Evolutionary conservation across 441 rosid genomes (phyloP).

Genomic region (Brassica balearica): DNA sequence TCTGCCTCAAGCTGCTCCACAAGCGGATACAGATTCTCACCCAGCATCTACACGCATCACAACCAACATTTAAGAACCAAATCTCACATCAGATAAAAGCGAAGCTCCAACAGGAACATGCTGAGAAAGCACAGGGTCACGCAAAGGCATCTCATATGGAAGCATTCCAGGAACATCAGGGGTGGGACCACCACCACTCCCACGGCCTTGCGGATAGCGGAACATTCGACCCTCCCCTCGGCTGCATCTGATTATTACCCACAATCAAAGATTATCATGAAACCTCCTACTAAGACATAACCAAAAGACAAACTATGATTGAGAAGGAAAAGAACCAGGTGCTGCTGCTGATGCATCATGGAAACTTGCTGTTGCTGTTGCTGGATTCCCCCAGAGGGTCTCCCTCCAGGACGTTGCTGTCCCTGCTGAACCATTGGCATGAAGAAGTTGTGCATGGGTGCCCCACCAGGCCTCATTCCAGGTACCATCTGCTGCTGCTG

Average conservation of each 20-base stretch:
- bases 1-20: slow-evolving; percentile 88
- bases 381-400: slow-evolving; percentile 50
- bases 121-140: slow-evolving; percentile 56
- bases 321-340: slow-evolving; percentile 48
- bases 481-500: slow-evolving; percentile 77
- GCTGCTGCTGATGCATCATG: slow-evolving; percentile 52
- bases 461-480: slow-evolving; percentile 78
- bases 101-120: slow-evolving; percentile 72
- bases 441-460: slow-evolving; percentile 74
- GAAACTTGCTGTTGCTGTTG: slow-evolving; percentile 66
- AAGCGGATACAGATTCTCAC: slow-evolving; percentile 88
- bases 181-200: slow-evolving; percentile 36
- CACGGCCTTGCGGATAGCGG: slow-evolving; percentile 68
- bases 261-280: slow-evolving; percentile 13
- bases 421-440: slow-evolving; percentile 72
- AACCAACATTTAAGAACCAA: slow-evolving; percentile 8
- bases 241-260: slow-evolving; percentile 53
- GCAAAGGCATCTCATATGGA: slow-evolving; percentile 59
- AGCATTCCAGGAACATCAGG: slow-evolving; percentile 58
- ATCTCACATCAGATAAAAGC: slow-evolving; percentile 6
- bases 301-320: neutral
- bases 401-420: slow-evolving; percentile 71
- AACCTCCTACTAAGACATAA: slow-evolving; percentile 3
- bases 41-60: slow-evolving; percentile 67
- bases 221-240: slow-evolving; percentile 54